Evolutionary conservation across 129 eudicot genomes (phyloP), one percentile per base, ranked within the genome.

Genomic region (Cynara cardunculus): DNA sequence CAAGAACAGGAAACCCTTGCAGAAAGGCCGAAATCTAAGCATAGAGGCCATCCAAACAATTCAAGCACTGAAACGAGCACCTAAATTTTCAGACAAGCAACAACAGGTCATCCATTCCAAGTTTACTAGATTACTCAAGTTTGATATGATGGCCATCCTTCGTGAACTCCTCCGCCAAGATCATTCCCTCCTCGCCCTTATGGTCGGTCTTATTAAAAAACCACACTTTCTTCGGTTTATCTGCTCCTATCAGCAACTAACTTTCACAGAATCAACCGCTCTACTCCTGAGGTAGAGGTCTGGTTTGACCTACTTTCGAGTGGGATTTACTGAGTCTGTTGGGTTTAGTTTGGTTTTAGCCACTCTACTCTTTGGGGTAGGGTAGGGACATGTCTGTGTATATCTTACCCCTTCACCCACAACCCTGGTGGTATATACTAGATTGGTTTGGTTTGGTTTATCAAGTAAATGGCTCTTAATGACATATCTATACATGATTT

Each of bases 101-200:
- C 83, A 76, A 41, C 74, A 79, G 74, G 85, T 81, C 12, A 81
- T 88, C 27, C 53, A 74, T 59, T 85, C 81, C 65, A 90, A 87
- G 59, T 84, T 88, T 72, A 83, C 80, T 69, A 88, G 97, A 27
- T 87, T 90, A 49, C 70, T 92, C 22, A 92, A 87, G 84, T 72
- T 80, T 37, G 97, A 92, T 77, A 92, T 92, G 97, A 74, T 92
- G 76, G 91, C 90, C 39, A 91, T 92, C 78, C 87, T 92, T 25
- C 89, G 89, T 28, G 97, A 92, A 84, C 92, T 92, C 56, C 90
- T 92, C 78, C 94, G 92, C 72, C 94, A 90, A 83, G 88, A 92
- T 27, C 85, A 85, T 25, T 88, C 89, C 27, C 25, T 69, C 16
- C 83, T 92, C 65, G 89, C 97, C 56, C 85, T 91, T 34, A 82